Base-by-base conservation (phyloP, 2,329 filamentous ascomycete genomes). In the Trichophyton simii region DNA sequence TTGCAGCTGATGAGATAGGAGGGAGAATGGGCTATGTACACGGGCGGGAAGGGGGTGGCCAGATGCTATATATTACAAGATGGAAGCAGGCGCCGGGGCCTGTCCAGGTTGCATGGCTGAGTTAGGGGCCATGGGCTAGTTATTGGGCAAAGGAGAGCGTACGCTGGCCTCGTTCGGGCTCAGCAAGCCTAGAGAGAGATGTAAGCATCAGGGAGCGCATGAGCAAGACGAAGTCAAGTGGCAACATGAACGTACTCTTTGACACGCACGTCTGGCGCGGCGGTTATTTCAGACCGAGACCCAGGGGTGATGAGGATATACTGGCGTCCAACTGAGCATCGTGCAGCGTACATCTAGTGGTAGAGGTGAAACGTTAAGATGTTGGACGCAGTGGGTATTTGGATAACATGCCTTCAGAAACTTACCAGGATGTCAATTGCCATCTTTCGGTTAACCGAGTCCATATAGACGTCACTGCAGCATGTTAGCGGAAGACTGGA, bases 241-340 rank as follows among this genome's bases (percentile, higher is more conserved):
- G 15, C 28, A n/a, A 57, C 57, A 60, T 57, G 18, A 58, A 70
- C 73, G 63, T 72, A 76, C 72, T 78, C 76, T 63, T 75, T 75
- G 11, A 76, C 74, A 54, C 71, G 68, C 6, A 78, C 75, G 67
- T 78, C 76, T 15, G 73, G 71, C n/a, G 75, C 72, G 52, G 73
- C 68, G 31, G 68, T 75, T 60, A 78, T 78, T 57, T 78, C 76
- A 9, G 71, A 75, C 76, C 95, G 90, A 55, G 87, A 87, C 67
- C 96, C 95, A 31, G 94, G 94, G 1, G 92, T 96, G 71, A 99
- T 99, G 61, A 99, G 83, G 65, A 99, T 91, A 70, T 95, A 99
- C 72, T 99, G 94, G 64, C 90, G 83, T 28, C 91, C 90, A n/a
- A 94, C 86, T 1, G 89, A 89, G 34, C 88, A 83, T 68, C 94